phyloP scores from a whole-genome alignment of 108 stramenopile species.

The Cyclotella atomus region DNA sequence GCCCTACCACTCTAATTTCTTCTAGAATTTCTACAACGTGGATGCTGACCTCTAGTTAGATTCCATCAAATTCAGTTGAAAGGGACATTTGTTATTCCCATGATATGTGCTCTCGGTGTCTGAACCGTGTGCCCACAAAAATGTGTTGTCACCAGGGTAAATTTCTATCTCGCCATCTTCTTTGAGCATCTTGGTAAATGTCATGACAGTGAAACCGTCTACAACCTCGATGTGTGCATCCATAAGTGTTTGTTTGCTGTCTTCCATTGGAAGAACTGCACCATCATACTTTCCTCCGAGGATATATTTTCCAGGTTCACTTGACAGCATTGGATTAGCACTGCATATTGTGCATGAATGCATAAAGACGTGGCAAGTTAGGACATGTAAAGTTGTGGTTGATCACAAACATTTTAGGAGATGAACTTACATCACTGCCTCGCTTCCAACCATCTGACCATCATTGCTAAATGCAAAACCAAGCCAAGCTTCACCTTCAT shows the following conservation, averaged over 20 bases:
- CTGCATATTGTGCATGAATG: neutral
- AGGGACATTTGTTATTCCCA: slow-evolving; percentile 1
- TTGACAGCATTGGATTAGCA: neutral
- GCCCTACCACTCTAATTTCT: too few relatives aligned
- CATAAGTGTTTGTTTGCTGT: slow-evolving; percentile 59
- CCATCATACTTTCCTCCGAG: slow-evolving; percentile 9
- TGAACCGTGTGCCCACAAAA: slow-evolving; percentile 56
- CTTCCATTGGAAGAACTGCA: slow-evolving; percentile 45
- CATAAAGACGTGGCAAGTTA: neutral
- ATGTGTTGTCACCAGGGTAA: slow-evolving; percentile 37
- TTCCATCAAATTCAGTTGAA: neutral
- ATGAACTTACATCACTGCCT: slow-evolving; percentile 35
- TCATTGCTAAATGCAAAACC: slow-evolving; percentile 37
- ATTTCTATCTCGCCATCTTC: slow-evolving; percentile 61
- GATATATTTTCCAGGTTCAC: slow-evolving; percentile 18
- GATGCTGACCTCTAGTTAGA: neutral
- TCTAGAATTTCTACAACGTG: neutral
- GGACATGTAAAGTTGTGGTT: neutral
- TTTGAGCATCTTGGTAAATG: slow-evolving; percentile 63
- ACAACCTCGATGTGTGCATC: slow-evolving; percentile 53
- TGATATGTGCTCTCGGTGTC: slow-evolving; percentile 17
- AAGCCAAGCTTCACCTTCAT: slow-evolving; percentile 31
- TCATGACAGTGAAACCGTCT: slow-evolving; percentile 51
- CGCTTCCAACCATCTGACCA: slow-evolving; percentile 36
- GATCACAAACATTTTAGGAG: slow-evolving; percentile 14